Evolutionary conservation across 2,329 filamentous ascomycete species (phyloP).

Genomic region (Onygenales sp.): DNA sequence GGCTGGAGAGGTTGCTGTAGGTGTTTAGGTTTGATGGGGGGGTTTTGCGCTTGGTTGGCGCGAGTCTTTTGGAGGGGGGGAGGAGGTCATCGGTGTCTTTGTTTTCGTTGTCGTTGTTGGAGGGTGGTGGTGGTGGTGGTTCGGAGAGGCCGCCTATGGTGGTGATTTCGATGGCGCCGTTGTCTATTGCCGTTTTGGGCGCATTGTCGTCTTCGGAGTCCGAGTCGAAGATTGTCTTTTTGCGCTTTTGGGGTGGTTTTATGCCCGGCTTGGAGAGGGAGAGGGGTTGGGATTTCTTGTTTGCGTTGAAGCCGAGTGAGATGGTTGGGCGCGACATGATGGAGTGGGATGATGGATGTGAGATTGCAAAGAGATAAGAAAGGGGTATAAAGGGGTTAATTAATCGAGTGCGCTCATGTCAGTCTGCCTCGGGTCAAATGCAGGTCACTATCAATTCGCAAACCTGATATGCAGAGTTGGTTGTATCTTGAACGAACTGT

Average conservation of each 20-base stretch:
- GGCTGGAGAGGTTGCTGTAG: constrained; percentile 37
- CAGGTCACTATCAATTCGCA: too few relatives aligned
- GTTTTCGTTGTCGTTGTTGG: constrained; percentile 9
- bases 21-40: constrained; percentile 1
- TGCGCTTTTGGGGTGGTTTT: constrained; percentile 35
- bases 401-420: too few relatives aligned
- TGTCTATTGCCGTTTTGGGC: constrained; percentile 7
- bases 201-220: constrained; percentile 23
- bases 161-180: constrained; percentile 24
- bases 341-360: background rate
- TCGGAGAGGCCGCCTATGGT: constrained; percentile 29
- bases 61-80: constrained; percentile 21
- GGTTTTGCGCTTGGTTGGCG: constrained; percentile 1
- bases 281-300: constrained; percentile 20
- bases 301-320: constrained; percentile 34
- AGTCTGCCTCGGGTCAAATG: too few relatives aligned
- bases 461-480: too few relatives aligned
- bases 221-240: constrained; percentile 38
- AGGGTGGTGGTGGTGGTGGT: constrained; percentile 7
- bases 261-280: constrained; percentile 19
- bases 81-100: constrained; percentile 4
- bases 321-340: constrained; percentile 25
- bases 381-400: background rate
- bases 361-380: background rate
- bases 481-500: background rate